phyloP scores from a whole-genome alignment of 1,284 basidiomycete genomes.

The Entoloma clypeatum region DNA sequence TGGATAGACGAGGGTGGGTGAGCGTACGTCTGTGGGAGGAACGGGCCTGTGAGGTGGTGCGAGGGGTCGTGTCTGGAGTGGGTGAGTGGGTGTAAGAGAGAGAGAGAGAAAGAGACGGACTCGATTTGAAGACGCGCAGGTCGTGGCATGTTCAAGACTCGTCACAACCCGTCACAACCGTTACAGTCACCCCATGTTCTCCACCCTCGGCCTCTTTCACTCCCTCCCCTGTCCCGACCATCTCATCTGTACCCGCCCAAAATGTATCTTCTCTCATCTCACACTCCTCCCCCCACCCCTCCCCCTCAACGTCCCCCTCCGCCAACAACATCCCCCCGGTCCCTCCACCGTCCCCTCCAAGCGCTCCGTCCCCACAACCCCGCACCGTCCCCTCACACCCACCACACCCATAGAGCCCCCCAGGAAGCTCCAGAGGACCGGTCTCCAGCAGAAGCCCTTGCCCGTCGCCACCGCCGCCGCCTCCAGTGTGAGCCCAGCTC shows the following conservation, averaged over 20 bases:
- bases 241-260: constrained; percentile 41
- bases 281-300: constrained; percentile 34
- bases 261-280: constrained; percentile 66
- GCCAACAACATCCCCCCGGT: constrained; percentile 11
- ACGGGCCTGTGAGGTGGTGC: constrained; percentile 59
- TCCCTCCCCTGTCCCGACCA: constrained; percentile 60
- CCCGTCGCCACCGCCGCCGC: constrained; percentile 39
- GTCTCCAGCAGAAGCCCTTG: constrained; percentile 35
- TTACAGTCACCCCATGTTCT: constrained; percentile 57
- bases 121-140: no score
- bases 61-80: constrained; percentile 43
- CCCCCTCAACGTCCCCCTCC: constrained; percentile 37
- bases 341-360: constrained; percentile 32
- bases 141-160: background rate
- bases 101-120: constrained; percentile 24
- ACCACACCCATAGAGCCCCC: constrained; percentile 46
- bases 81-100: background rate
- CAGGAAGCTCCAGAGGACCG: constrained; percentile 54
- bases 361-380: constrained; percentile 27
- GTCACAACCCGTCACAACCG: constrained; percentile 6
- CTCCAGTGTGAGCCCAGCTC: constrained; percentile 30
- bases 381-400: constrained; percentile 5
- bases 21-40: constrained; percentile 59
- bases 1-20: constrained; percentile 4
- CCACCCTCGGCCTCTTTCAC: constrained; percentile 55